Evolutionary conservation across 2,329 filamentous ascomycete genomes (phyloP).

Genomic region (Neofusicoccum ribis): DNA sequence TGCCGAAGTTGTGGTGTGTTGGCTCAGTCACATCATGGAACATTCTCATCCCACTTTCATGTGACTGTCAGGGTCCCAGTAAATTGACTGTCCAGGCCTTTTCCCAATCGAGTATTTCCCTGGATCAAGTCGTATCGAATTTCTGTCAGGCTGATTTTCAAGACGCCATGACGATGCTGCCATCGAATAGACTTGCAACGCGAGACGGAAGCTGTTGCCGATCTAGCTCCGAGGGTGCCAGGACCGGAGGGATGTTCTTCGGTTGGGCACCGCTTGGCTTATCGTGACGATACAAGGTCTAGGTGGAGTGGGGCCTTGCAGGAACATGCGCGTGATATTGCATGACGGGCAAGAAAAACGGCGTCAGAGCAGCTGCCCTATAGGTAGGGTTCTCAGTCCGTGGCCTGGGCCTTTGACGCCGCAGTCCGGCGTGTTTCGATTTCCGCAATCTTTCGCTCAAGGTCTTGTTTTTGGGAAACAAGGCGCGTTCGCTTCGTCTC

Average conservation of each 20-base stretch:
- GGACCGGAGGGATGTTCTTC: neutral
- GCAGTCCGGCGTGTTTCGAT: conserved; percentile 27
- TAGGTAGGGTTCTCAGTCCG: neutral
- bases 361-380: neutral
- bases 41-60: conserved; percentile 3
- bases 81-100: neutral
- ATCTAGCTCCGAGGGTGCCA: neutral
- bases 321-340: neutral
- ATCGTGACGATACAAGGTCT: neutral
- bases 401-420: neutral
- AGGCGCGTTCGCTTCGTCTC: conserved; percentile 53
- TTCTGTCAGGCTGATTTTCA: neutral
- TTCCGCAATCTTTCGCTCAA: conserved; percentile 60
- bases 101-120: neutral
- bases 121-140: neutral
- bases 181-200: neutral
- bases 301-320: neutral
- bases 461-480: conserved; percentile 50
- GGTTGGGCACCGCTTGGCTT: neutral
- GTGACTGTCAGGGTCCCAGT: neutral
- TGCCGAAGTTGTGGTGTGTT: neutral
- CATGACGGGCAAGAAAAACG: conserved; percentile 8
- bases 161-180: neutral
- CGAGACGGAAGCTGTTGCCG: neutral
- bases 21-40: neutral